These are phyloP conservation scores for Dryadomyces sulphureus DNA, from an alignment of 2,329 filamentous ascomycete species.

Conservation along the genomic window DNA sequence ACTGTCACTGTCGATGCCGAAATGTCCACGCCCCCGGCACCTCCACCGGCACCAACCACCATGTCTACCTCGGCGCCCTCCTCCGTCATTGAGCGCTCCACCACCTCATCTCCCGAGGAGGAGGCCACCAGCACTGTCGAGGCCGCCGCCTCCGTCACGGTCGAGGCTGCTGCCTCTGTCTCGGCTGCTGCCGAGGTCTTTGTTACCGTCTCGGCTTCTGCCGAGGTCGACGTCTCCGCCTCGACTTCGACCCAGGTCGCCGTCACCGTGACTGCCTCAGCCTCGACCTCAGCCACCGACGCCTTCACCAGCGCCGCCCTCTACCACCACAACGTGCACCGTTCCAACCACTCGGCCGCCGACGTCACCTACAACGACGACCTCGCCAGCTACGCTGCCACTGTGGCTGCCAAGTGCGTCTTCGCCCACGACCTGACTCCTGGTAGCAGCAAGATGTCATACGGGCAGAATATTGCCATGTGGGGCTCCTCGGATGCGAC, in stretches of 20 bases:
- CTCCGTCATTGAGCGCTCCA: not conserved
- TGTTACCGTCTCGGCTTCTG: not conserved
- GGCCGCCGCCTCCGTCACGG: not conserved
- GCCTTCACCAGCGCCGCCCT: conserved; percentile 29
- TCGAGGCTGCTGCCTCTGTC: not conserved
- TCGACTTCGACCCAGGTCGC: not conserved
- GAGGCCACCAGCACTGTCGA: not conserved
- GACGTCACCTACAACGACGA: conserved; percentile 50
- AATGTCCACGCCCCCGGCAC: not conserved
- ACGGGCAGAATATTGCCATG: conserved; percentile 88
- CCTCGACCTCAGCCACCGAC: conserved; percentile 8
- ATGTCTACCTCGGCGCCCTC: conserved; percentile 4
- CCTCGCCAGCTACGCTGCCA: conserved; percentile 48
- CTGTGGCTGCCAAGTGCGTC: conserved; percentile 50
- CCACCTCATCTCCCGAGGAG: too few species aligned
- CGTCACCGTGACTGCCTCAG: conserved; percentile 2
- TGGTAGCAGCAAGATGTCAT: conserved; percentile 39
- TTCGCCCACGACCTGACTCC: conserved; percentile 60
- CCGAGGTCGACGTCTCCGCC: not conserved
- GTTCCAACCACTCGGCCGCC: conserved; percentile 60
- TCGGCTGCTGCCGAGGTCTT: not conserved
- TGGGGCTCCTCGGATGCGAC: conserved; percentile 34
- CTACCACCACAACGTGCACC: conserved; percentile 75
- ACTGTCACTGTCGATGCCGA: conserved; percentile 24
- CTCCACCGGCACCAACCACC: not conserved